These are phyloP conservation scores for Mycena belliarum DNA, from an alignment of 768 basidiomycete species.

Conservation along the genomic window DNA sequence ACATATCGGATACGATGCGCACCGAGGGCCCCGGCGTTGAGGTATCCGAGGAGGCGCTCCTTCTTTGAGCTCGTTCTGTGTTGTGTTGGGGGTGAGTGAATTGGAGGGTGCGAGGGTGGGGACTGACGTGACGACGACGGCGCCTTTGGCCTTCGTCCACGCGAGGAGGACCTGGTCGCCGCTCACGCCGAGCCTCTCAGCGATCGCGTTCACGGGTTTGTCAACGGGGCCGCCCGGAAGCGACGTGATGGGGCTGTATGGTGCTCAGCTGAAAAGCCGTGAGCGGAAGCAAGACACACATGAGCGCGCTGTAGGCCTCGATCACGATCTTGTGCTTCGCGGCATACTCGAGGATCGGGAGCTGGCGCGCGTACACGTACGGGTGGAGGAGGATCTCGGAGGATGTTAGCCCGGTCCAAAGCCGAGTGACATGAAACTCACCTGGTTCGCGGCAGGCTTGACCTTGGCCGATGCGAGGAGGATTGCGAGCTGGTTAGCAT, in stretches of 20 bases:
- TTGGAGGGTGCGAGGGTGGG: too few relatives aligned
- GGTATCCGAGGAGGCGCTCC: constrained; percentile 64
- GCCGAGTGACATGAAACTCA: constrained; percentile 22
- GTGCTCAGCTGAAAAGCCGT: not conserved
- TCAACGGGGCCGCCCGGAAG: constrained; percentile 67
- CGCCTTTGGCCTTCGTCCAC: constrained; percentile 71
- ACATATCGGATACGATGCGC: not conserved
- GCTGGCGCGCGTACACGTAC: constrained; percentile 60
- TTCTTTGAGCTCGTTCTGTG: constrained; percentile 62
- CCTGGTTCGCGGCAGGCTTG: constrained; percentile 71
- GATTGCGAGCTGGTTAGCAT: constrained; percentile 50
- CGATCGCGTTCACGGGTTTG: constrained; percentile 54
- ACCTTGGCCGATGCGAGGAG: constrained; percentile 60
- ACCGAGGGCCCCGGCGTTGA: constrained; percentile 68
- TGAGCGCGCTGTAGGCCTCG: constrained; percentile 72
- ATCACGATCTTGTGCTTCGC: constrained; percentile 60
- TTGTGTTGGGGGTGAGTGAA: not conserved
- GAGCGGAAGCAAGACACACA: constrained; percentile 40
- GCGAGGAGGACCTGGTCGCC: constrained; percentile 71
- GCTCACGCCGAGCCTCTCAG: constrained; percentile 48
- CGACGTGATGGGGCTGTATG: constrained; percentile 56
- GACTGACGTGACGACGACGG: constrained; percentile 60
- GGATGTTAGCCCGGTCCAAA: not conserved
- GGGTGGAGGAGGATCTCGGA: constrained; percentile 67
- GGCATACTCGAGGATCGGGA: constrained; percentile 58